Evolutionary conservation across 2,329 filamentous ascomycete species (phyloP), one percentile per base, ranked within the genome.

Genomic region (Ophiostoma quercus): DNA sequence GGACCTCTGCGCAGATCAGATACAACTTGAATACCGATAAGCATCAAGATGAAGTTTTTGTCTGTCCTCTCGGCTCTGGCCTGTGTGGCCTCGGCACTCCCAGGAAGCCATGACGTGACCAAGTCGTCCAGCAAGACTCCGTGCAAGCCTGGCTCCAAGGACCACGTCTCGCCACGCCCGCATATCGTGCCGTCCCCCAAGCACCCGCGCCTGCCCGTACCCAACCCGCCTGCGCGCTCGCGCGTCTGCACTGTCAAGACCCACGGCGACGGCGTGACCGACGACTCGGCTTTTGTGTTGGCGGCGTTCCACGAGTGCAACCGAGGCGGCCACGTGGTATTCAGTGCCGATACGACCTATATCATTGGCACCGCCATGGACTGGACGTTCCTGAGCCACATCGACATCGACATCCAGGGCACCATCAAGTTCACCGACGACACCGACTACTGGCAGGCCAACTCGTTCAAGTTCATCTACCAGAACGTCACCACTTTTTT

Each of bases 401-500:
- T 88, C n/a, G 86, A 88, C 76, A 76, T 88, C 47, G 74, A 71
- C 67, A 75, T 77, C 68, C 74, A 75, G 63, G 76, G 76, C n/a
- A 72, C 68, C 12, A 82, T 89, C 62, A 80, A 84, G 71, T 91
- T 90, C 79, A 85, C 84, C 70, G 85, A 88, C 71, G 85, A 91
- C 76, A 89, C 85, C 0, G 81, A 84, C 71, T 91, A 90, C 78
- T 90, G 88, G 88, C 84, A 89, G 77, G 82, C 81, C 32, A 83
- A 89, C 75, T 80, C 82, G 32, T 90, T 90, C 81, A 81, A 79
- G 54, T 87, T 88, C 60, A 79, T 80, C 16, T 91, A 86, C 78
- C 88, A 91, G 73, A 89, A 90, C 73, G 83, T 84, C 5, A 88
- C 86, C 0, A 86, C 86, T 1, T 90, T 90, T 80, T 90, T 88